Evolutionary conservation across 768 basidiomycete genomes (phyloP), one percentile per base, ranked within the genome.

Genomic region (Leccinum obscurum): DNA sequence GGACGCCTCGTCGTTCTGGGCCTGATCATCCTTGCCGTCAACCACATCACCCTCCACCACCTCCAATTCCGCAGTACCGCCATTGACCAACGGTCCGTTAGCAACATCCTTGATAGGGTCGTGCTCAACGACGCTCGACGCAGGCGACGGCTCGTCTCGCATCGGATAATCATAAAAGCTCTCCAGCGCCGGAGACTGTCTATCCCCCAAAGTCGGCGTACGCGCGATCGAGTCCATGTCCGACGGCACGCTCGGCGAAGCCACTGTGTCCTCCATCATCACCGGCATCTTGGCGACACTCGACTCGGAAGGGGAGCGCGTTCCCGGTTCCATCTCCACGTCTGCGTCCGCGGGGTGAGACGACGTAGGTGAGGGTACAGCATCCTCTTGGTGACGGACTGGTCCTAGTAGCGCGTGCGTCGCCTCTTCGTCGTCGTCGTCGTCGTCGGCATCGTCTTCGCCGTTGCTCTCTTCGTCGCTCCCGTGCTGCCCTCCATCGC

Each of bases 401-500:
- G 32, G 56, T 13, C 72, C 71, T 1, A 75, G 62, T 17, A 74
- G 54, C 26, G 73, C 74, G 7, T 66, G 64, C 3, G 71, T 74
- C 30, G 65, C 62, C 44, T 59, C 75, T 9, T 64, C 72, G 3
- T 70, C 75, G 1, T 76, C 75, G 0, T 64, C 72, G 3, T 70
- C 75, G 1, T 76, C 75, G 11, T 48, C 46, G 5, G 3, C 76
- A 0, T 69, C 76, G 0, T 75, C 77, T 1, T 77, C 76, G 2
- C 70, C 74, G 6, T 76, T 77, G 14, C 77, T 78, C 24, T 76
- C 80, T 0, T 73, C 77, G 14, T 75, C 77, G 37, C 76, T 77
- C 54, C 75, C 76, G 39, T 72, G 67, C 11, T 77, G 72, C 8
- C 62, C 65, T 28, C 52, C 65, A 8, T 17, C 56, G 1, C 55